Evolutionary conservation across 148 eudicot species (phyloP), one percentile per base, ranked within the genome.

Genomic region (Dysphania ambrosioides): DNA sequence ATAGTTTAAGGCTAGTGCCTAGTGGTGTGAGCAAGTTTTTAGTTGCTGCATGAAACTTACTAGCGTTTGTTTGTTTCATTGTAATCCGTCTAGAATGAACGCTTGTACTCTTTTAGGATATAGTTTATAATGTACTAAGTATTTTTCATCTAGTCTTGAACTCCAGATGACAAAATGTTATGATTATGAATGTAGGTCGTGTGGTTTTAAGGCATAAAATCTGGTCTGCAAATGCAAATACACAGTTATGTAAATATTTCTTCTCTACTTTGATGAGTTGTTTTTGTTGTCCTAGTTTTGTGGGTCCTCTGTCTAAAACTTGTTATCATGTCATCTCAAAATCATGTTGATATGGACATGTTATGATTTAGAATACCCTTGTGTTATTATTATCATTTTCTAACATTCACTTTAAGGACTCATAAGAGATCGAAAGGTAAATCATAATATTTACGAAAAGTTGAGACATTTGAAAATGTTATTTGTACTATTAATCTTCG

Each of bases 61-160:
- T 63, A 38, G 42, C 57, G 70, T 75, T 57, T 70, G 65, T 70
- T 75, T 64, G 79, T 80, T 75, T 64, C 51, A 64, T 75, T 62
- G 38, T 5, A 8, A 23, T 55, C 35, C 12, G 26, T 71, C 64
- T 12, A 34, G 3, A 8, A 21, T 34, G 11, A 62, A 31, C 18
- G 21, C 4, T 60, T 60, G 36, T 30, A 60, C 34, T 15, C 19
- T 23, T 32, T 62, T 11, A 56, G 24, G 23, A 51, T 55, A 55
- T 55, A 55, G 51, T 15, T 18, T 47, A 16, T 47, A 5, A 53
- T 53, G 24, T 21, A 19, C 58, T 19, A 53, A 19, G 58, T 53
- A 53, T 53, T 53, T 42, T 8, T 3, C 24, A 7, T 53, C 58
- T 53, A 24, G 24, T 53, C 18, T 47, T 11, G 16, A 16, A 6